Percentiles rank a stretch among this genome's conserved stretches.
These are phyloP conservation scores for Russula abietina DNA, from an alignment of 768 basidiomycete genomes.

Conservation along the genomic window DNA sequence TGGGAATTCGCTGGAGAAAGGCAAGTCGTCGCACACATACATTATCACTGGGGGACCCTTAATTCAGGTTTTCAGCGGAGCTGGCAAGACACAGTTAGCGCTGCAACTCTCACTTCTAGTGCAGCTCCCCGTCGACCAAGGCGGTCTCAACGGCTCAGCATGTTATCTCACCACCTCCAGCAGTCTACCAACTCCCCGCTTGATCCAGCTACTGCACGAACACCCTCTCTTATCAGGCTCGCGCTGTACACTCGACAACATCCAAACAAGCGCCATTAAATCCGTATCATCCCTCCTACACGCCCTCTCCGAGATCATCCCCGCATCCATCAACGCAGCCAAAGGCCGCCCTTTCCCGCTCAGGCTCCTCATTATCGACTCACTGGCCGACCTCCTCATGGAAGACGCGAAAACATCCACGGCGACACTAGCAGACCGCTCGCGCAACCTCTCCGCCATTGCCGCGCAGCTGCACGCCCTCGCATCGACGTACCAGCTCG, in stretches of 20 bases:
- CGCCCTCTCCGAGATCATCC: constrained; percentile 50
- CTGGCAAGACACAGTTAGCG: constrained; percentile 92
- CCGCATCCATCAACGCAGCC: constrained; percentile 41
- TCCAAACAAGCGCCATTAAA: constrained; percentile 56
- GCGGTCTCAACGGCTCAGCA: constrained; percentile 59
- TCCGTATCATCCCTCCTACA: constrained; percentile 50
- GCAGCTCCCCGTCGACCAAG: constrained; percentile 55
- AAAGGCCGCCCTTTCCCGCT: constrained; percentile 47
- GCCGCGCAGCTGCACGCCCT: constrained; percentile 66
- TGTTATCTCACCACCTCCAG: constrained; percentile 77
- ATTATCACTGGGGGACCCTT: background rate
- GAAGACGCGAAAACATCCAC: constrained; percentile 49
- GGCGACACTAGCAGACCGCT: constrained; percentile 62
- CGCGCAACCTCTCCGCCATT: constrained; percentile 60
- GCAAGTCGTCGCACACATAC: constrained; percentile 37
- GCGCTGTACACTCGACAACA: constrained; percentile 44
- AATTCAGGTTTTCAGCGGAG: constrained; percentile 49
- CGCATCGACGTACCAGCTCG: constrained; percentile 56
- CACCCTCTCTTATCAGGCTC: constrained; percentile 43
- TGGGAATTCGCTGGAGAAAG: constrained; percentile 91
- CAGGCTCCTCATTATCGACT: constrained; percentile 79
- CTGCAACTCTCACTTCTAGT: constrained; percentile 76
- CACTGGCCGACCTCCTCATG: constrained; percentile 81
- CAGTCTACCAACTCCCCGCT: constrained; percentile 57
- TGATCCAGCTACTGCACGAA: constrained; percentile 56